Evolutionary conservation across 2,329 filamentous ascomycete genomes (phyloP).

Genomic region (Ciborinia camelliae): DNA sequence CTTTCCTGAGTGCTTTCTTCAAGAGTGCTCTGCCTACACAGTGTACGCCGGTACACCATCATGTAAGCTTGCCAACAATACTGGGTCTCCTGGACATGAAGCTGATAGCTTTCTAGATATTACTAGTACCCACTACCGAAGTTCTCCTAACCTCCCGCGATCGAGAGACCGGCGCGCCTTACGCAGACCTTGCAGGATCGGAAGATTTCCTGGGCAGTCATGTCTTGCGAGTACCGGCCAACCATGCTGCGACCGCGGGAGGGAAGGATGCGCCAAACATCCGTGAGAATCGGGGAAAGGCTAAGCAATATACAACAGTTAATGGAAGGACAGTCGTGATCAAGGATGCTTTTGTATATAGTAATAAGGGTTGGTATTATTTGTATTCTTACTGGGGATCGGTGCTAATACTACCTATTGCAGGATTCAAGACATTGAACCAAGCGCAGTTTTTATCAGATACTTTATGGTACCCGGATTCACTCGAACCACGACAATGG

Average conservation of each 20-base stretch:
- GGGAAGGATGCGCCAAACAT: conserved; percentile 63
- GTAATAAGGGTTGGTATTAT: conserved; percentile 75
- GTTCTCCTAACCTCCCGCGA: conserved; percentile 85
- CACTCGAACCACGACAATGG: conserved; percentile 89
- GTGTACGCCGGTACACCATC: conserved; percentile 86
- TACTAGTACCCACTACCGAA: conserved; percentile 92
- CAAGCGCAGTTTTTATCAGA: conserved; percentile 86
- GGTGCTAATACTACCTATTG: conserved; percentile 31
- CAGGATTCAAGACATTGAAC: conserved; percentile 86
- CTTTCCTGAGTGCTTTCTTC: conserved; percentile 98
- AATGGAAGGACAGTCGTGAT: conserved; percentile 93
- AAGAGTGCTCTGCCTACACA: conserved; percentile 88
- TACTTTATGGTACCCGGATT: conserved; percentile 81
- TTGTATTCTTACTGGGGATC: not conserved
- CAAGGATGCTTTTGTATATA: conserved; percentile 90
- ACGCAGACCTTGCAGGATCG: conserved; percentile 77
- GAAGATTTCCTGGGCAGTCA: conserved; percentile 97
- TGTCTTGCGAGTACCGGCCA: conserved; percentile 77
- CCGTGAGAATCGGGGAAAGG: conserved; percentile 85
- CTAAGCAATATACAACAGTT: conserved; percentile 87
- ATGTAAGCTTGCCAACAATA: conserved; percentile 50
- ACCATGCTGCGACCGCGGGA: conserved; percentile 47
- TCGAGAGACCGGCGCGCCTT: conserved; percentile 72
- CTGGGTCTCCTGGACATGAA: conserved; percentile 7
- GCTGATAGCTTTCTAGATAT: conserved; percentile 51